A percentile compares a stretch with the other conserved stretches of the same genome.
phyloP scores from a whole-genome alignment of 2,329 filamentous ascomycete species.

The Hymenoscyphus scutula region DNA sequence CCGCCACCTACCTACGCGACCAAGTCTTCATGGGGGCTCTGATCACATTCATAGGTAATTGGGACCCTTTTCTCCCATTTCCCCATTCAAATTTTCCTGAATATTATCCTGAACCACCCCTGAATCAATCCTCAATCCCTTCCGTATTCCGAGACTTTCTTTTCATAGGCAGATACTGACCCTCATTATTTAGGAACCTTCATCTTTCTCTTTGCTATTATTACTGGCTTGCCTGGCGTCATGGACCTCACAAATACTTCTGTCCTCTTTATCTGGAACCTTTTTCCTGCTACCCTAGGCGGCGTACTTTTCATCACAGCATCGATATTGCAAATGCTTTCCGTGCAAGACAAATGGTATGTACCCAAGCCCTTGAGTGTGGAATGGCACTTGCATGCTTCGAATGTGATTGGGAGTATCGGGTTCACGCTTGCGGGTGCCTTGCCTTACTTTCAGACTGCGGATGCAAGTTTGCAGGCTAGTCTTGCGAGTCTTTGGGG shows the following conservation, averaged over 20 bases:
- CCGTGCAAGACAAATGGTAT: conserved; percentile 23
- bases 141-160: no score
- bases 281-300: conserved; percentile 25
- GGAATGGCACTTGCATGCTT: conserved; percentile 24
- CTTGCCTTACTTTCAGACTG: conserved; percentile 18
- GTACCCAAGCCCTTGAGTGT: conserved; percentile 10
- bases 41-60: conserved; percentile 23
- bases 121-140: no score
- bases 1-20: conserved; percentile 16
- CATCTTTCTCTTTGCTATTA: conserved; percentile 26
- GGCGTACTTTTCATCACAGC: conserved; percentile 24
- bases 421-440: conserved; percentile 26
- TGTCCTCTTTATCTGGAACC: conserved; percentile 17
- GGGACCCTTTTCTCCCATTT: no score
- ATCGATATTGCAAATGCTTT: conserved; percentile 16
- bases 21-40: conserved; percentile 17
- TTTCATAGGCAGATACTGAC: no score
- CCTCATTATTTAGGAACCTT: no score
- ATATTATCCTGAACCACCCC: no score
- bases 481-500: conserved; percentile 24
- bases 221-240: conserved; percentile 23
- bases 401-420: conserved; percentile 22
- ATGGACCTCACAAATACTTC: conserved; percentile 18
- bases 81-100: no score
- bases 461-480: conserved; percentile 14